Evolutionary conservation across 176 grass and related monocot genomes (phyloP), one percentile per base, ranked within the genome.

Genomic region (Cocos nucifera): DNA sequence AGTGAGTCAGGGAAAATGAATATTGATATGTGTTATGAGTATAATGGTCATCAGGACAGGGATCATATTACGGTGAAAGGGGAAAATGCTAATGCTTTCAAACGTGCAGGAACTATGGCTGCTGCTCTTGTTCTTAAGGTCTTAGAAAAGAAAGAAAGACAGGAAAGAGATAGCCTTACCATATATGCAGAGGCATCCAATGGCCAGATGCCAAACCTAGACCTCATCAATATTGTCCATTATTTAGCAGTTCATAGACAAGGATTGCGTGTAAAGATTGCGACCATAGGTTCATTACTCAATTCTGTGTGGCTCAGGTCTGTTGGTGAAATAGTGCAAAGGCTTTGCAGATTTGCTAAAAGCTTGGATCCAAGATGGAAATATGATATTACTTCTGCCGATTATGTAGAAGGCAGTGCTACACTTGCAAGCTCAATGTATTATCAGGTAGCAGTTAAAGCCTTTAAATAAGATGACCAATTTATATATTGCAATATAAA

Each of bases 141-240:
- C 60, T 72, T 79, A 54, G 76, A 69, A 60, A 88, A 57, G 28
- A 65, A 70, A 19, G 83, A 73, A 59, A 49, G 69, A 50, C 66
- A 72, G 53, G 83, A 87, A 60, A 96, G 83, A 78, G 92, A 96
- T 71, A 64, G 78, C 63, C 76, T 96, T 59, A 77, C 63, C 24
- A 91, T 96, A 65, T 91, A 80, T 82, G 80, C 87, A 28, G 92
- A 96, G 69, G 92, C 86, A 69, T 90, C 92, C 74, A 96, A 96
- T 80, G 92, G 92, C n/a, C 87, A 96, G 67, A 96, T 96, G 92
- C 92, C 92, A 53, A 96, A 96, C 66, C 77, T 96, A 67, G 92
- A 96, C 59, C 82, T 96, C 70, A 74, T 96, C 57, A 96, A 96
- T 82, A 83, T 91, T 15, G 83, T 88, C 39, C 87, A 96, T 67